Evolutionary conservation across 495 filamentous ascomycete genomes (phyloP), one percentile per base, ranked within the genome.

Genomic region (Chaetomium tenue): DNA sequence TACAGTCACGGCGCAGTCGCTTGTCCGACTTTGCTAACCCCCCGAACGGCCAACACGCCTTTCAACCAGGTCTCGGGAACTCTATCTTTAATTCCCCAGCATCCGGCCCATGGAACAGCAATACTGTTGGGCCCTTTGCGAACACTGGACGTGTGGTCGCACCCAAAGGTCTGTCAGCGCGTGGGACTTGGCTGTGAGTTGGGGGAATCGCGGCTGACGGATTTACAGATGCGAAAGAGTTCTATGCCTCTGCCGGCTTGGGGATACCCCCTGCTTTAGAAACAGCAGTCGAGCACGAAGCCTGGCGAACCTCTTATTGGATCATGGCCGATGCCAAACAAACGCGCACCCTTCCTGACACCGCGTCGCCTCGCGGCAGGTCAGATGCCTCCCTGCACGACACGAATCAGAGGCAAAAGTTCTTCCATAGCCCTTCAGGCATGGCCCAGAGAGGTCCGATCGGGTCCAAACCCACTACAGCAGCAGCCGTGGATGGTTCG

Each of bases 241-340:
- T 77, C 76, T n/a, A n/a, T n/a, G 64, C 72, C 26, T 70, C 61
- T 50, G 51, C 28, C 82, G 83, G 33, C 2, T 71, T 70, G 5
- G 88, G 89, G n/a, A n/a, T n/a, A 26, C 90, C 88, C 3, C 81
- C 86, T 28, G 88, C 88, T 39, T 72, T 91, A 33, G 72, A 89
- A 48, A 79, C 84, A 3, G 81, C 86, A 2, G 90, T 88, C 2
- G 87, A 88, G 68, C 82, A 85, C 2, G 87, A 91, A 68, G 85
- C 68, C 5, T 74, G 70, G 68, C 68, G 71, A 30, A 78, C 78
- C 18, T 64, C 79, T 3, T 80, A 83, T 0, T 90, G 88, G 88
- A 79, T 77, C 61, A 75, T 80, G 5, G 68, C 83, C 22, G 84
- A 85, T 59, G 73, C 76, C 28, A 61, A 68, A 18, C 65, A 65